These are phyloP conservation scores for Eimeria sp. DNA, from an alignment of 169 alveolate species.

Conservation along the genomic window DNA sequence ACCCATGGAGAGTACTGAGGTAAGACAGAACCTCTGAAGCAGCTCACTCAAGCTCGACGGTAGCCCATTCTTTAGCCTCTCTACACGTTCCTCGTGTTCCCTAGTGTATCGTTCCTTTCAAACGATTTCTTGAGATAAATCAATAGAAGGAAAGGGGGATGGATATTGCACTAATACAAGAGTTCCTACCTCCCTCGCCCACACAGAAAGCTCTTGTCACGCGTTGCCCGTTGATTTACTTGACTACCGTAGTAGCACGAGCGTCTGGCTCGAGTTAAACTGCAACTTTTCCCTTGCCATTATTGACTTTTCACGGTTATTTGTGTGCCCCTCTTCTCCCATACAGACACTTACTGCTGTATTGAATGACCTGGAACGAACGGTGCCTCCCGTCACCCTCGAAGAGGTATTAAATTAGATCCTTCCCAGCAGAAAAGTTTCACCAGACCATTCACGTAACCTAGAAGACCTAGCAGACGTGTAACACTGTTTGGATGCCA, in stretches of 20 bases:
- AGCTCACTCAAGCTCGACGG: neutral
- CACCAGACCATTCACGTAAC: neutral
- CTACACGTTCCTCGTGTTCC: neutral
- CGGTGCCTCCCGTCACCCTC: conserved; percentile 38
- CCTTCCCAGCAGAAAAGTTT: neutral
- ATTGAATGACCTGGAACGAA: neutral
- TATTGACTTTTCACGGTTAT: neutral
- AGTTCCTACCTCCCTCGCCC: neutral
- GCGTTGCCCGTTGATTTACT: neutral
- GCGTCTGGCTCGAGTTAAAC: neutral
- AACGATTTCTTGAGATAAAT: neutral
- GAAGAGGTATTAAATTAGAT: neutral
- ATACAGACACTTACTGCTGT: neutral
- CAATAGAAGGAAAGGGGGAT: neutral
- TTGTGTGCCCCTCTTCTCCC: neutral
- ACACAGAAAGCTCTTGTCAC: neutral
- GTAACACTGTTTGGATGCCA: neutral
- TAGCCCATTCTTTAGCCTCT: neutral
- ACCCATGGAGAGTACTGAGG: conserved; percentile 11
- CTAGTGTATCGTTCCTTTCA: neutral
- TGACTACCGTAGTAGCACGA: neutral
- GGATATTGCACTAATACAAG: neutral
- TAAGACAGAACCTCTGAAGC: neutral
- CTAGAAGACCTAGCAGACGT: neutral
- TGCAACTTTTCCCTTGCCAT: neutral